Conservation (phyloP, 441 rosid genomes). For the Manihot esculenta region DNA sequence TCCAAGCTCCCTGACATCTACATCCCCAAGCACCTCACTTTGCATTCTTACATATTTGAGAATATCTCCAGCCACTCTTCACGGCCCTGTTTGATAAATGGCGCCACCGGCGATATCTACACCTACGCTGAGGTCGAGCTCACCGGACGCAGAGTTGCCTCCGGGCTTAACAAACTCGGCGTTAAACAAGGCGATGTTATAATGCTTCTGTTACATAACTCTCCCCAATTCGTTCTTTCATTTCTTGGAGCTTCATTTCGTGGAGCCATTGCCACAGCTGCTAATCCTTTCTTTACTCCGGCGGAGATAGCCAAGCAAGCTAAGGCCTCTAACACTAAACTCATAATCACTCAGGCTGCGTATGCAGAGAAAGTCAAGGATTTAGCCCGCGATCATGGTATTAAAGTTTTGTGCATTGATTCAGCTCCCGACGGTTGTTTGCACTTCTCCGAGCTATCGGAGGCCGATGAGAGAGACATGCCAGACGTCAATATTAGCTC, state of each 20-base stretch:
- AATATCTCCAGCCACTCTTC: conserved; percentile 41
- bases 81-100: conserved; percentile 61
- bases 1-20: conserved; percentile 60
- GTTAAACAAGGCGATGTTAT: conserved; percentile 56
- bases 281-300: conserved; percentile 62
- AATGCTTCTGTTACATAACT: conserved; percentile 62
- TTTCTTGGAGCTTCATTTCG: conserved; percentile 56
- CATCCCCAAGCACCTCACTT: conserved; percentile 63
- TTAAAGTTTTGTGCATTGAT: conserved; percentile 40
- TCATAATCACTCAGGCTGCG: conserved; percentile 52
- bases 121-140: conserved; percentile 51
- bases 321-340: conserved; percentile 36
- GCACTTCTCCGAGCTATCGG: conserved; percentile 47
- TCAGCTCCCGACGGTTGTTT: conserved; percentile 43
- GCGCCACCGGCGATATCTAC: conserved; percentile 39
- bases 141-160: conserved; percentile 47
- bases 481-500: conserved; percentile 41
- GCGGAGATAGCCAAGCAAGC: conserved; percentile 64
- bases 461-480: conserved; percentile 32
- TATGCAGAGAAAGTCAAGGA: conserved; percentile 43
- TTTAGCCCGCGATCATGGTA: conserved; percentile 30
- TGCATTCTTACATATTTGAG: conserved; percentile 54
- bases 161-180: conserved; percentile 54
- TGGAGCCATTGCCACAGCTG: conserved; percentile 59
- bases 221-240: conserved; percentile 50